Percentiles rank a stretch among this genome's conserved stretches.
These are phyloP conservation scores for Zygosaccharomyces bailii DNA, from an alignment of 805 yeast species.

Conservation along the genomic window DNA sequence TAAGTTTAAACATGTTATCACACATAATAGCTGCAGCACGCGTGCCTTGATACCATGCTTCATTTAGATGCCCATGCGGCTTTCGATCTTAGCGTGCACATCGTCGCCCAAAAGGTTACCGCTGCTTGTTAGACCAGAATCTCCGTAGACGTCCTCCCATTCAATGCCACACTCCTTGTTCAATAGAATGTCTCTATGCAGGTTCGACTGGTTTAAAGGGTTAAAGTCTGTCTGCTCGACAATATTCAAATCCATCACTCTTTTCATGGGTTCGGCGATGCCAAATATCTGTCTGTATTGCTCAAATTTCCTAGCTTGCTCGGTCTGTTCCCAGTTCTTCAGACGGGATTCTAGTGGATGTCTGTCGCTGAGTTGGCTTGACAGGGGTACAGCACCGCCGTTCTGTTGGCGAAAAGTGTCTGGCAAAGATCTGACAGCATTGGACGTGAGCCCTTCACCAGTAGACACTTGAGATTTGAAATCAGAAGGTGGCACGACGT, in stretches of 20 bases:
- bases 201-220: conserved; percentile 48
- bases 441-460: conserved; percentile 51
- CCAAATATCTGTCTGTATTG: conserved; percentile 82
- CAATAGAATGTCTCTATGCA: conserved; percentile 74
- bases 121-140: conserved; percentile 31
- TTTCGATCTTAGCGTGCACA: conserved; percentile 74
- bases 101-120: conserved; percentile 44
- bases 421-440: conserved; percentile 58
- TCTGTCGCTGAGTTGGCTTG: conserved; percentile 64
- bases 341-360: conserved; percentile 86
- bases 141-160: conserved; percentile 90
- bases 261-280: conserved; percentile 86
- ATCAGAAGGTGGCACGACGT: conserved; percentile 54
- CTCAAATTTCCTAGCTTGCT: conserved; percentile 66
- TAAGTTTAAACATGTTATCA: neutral
- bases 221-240: conserved; percentile 66
- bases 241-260: conserved; percentile 83
- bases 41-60: neutral
- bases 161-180: conserved; percentile 76
- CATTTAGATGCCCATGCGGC: conserved; percentile 48
- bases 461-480: conserved; percentile 49
- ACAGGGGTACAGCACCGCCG: conserved; percentile 52
- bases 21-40: neutral
- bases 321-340: conserved; percentile 74
- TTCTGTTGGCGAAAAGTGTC: conserved; percentile 64